Base-by-base conservation (phyloP, 768 basidiomycete genomes). In the Panaeolus papilionaceus region DNA sequence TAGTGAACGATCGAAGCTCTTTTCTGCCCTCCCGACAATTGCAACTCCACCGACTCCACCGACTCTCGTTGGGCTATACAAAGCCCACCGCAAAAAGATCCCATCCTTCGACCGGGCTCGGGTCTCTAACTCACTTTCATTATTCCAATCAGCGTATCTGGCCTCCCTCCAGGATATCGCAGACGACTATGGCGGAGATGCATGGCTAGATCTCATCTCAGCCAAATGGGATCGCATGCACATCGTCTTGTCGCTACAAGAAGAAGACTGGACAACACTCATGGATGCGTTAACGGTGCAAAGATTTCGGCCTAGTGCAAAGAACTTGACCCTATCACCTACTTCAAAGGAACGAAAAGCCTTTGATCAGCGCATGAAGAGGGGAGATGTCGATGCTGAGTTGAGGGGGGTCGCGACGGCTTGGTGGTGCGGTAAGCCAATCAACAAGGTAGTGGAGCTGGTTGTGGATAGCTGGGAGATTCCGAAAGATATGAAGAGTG, bases 141-240 rank as follows among this genome's bases (percentile, higher is more conserved):
- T 63, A 23, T 62, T 61, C 11, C 26, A 64, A 64, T 26, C 64
- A 2, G 62, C 61, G 4, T 68, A 67, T 42, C 67, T 74, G 40
- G 39, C 49, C 10, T 63, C 70, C 7, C 45, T 71, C 3, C 66
- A 74, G 42, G 28, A 54, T 18, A 68, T 74, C 16, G 69, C 68
- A 18, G 75, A 75, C 61, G 75, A 75, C 49, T 75, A 75, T 42
- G 75, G 75, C 4, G 72, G 75, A 0, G 70, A 72, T 20, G 49
- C 62, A 20, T 75, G 75, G 75, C 33, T 74, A 2, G 37, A 62
- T 5, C 38, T 39, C 14, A 69, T 75, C 16, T 67, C 63, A 11
- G 62, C 38, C 4, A 67, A 66, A 45, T 75, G 73, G 71, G 68
- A 74, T 63, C 69, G 73, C 20, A 71, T 75, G 6, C 67, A 73